Percentiles rank a stretch among this genome's conserved stretches.
Evolutionary conservation across 257 asterid genomes (phyloP).

Genomic region (Buddleja alternifolia): DNA sequence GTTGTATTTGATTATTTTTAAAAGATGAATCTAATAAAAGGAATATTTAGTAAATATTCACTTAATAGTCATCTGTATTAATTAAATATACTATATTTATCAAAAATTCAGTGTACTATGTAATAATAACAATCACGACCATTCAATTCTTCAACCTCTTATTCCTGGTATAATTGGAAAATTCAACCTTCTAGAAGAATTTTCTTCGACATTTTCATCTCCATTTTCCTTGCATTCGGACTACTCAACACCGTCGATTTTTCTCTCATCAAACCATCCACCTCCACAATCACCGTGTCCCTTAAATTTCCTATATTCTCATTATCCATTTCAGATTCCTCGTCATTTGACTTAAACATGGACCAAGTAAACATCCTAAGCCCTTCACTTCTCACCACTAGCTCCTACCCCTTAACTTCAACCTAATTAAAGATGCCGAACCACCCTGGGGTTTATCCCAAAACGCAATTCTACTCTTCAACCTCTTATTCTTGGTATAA

Average conservation of each 20-base stretch:
- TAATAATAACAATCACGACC: too few species aligned
- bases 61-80: too few species aligned
- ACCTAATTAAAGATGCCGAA: constrained; percentile 34
- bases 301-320: constrained; percentile 48
- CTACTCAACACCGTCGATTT: constrained; percentile 34
- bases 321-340: constrained; percentile 29
- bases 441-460: constrained; percentile 32
- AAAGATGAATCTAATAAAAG: too few species aligned
- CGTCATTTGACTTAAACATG: constrained; percentile 40
- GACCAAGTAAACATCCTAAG: constrained; percentile 64
- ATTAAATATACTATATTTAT: too few species aligned
- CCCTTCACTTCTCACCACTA: constrained; percentile 28
- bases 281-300: constrained; percentile 57
- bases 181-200: constrained; percentile 53
- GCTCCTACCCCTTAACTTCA: constrained; percentile 59
- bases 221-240: constrained; percentile 48
- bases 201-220: constrained; percentile 72
- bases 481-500: constrained; percentile 68
- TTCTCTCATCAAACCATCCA: constrained; percentile 42
- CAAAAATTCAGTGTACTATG: too few species aligned
- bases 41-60: too few species aligned
- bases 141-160: too few species aligned
- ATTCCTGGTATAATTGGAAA: too few species aligned
- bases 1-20: too few species aligned
- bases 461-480: constrained; percentile 46